phyloP scores from a whole-genome alignment of 768 basidiomycete species.

The Myochromella boudieri region DNA sequence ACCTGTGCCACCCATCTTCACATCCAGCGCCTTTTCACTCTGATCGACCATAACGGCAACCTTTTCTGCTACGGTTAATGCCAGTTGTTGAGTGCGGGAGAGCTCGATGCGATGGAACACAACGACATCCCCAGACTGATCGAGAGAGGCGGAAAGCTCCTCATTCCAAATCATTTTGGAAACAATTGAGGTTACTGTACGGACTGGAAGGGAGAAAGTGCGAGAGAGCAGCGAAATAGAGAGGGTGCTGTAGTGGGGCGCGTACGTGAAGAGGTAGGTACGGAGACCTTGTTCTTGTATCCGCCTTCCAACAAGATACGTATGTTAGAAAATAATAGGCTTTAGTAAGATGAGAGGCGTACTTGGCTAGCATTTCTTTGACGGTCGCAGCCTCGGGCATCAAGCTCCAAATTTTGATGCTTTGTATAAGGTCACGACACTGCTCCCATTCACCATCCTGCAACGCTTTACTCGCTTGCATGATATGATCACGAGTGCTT shows the following conservation, averaged over 20 bases:
- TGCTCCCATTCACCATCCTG: constrained; percentile 98
- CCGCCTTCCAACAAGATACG: constrained; percentile 53
- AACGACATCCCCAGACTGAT: constrained; percentile 86
- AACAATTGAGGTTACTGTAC: constrained; percentile 85
- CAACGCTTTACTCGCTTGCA: constrained; percentile 97
- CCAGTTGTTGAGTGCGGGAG: constrained; percentile 86
- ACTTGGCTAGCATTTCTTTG: constrained; percentile 96
- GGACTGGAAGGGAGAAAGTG: constrained; percentile 82
- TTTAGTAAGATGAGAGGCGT: constrained; percentile 24
- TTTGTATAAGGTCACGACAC: constrained; percentile 88
- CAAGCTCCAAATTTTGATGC: constrained; percentile 97
- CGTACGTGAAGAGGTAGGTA: constrained; percentile 98
- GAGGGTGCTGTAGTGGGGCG: constrained; percentile 88
- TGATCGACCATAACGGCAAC: constrained; percentile 84
- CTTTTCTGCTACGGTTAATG: constrained; percentile 86
- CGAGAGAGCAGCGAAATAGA: constrained; percentile 85
- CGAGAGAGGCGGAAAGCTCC: constrained; percentile 89
- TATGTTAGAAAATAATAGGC: constrained; percentile 13
- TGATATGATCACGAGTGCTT: constrained; percentile 97
- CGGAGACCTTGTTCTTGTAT: constrained; percentile 97
- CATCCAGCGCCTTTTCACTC: constrained; percentile 87
- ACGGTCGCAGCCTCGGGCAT: constrained; percentile 88
- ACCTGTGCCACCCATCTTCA: constrained; percentile 69
- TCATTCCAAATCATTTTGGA: constrained; percentile 99
- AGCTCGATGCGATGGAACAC: constrained; percentile 93